phyloP scores from a whole-genome alignment of 164 flowering plant species.

The Macadamia tetraphylla region DNA sequence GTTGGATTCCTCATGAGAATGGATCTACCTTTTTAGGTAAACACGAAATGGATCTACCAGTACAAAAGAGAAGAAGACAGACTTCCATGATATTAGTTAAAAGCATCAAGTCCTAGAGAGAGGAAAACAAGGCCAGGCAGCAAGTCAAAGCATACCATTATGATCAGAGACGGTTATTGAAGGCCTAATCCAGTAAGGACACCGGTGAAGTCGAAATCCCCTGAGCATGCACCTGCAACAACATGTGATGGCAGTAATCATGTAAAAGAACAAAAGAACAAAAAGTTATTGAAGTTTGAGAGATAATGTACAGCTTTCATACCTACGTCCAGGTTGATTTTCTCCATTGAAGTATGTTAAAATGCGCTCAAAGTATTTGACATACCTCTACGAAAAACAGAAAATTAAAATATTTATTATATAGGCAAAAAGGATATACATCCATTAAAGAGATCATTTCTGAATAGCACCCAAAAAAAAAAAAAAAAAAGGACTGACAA shows the following conservation, averaged over 20 bases:
- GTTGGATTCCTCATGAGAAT: no score
- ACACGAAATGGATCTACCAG: no score
- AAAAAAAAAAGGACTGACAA: constrained; percentile 47
- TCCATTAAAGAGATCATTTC: neutral
- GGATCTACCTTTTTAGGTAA: no score
- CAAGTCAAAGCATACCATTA: constrained; percentile 46
- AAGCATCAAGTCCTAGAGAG: no score
- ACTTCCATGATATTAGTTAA: no score
- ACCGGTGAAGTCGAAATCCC: constrained; percentile 93
- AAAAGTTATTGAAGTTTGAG: neutral
- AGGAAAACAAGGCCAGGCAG: no score
- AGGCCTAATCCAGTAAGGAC: constrained; percentile 99
- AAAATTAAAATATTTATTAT: constrained; percentile 13
- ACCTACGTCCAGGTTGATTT: constrained; percentile 94
- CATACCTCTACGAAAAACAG: constrained; percentile 63
- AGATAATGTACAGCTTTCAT: constrained; percentile 5
- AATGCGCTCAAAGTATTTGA: constrained; percentile 88
- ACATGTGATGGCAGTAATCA: constrained; percentile 4
- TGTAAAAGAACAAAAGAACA: neutral
- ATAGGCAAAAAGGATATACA: constrained; percentile 1
- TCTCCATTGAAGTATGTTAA: constrained; percentile 86
- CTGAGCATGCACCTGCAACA: constrained; percentile 87
- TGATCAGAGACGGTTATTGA: constrained; percentile 84
- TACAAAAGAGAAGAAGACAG: no score
- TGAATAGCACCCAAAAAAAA: neutral